These are phyloP conservation scores for Atkinsonella hypoxylon DNA, from an alignment of 2,329 filamentous ascomycete genomes.

Conservation along the genomic window DNA sequence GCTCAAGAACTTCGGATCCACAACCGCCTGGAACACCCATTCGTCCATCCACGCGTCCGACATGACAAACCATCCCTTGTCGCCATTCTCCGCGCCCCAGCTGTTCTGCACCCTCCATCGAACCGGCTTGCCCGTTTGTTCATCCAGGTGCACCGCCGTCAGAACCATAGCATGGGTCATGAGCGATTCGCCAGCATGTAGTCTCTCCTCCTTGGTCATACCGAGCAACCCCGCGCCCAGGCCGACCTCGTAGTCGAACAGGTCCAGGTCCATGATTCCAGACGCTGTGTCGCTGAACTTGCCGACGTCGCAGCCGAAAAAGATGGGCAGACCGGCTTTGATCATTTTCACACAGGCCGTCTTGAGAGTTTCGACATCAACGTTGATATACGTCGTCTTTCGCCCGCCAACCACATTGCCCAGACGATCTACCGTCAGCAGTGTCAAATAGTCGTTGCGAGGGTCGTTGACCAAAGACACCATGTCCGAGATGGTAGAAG, in stretches of 20 bases:
- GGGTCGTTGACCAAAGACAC: conserved; percentile 82
- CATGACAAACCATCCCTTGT: conserved; percentile 85
- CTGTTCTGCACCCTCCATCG: conserved; percentile 83
- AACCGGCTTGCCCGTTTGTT: conserved; percentile 47
- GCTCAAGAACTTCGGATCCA: conserved; percentile 57
- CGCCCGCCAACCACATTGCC: conserved; percentile 73
- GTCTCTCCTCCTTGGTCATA: conserved; percentile 63
- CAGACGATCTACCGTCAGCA: conserved; percentile 65
- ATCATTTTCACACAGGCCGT: conserved; percentile 65
- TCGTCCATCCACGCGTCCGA: conserved; percentile 68
- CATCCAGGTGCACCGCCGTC: conserved; percentile 70
- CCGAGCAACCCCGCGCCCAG: conserved; percentile 65
- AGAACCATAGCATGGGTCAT: conserved; percentile 95
- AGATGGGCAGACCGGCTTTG: conserved; percentile 64
- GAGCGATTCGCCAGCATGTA: conserved; percentile 60
- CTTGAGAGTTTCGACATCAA: conserved; percentile 63
- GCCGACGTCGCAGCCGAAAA: conserved; percentile 82
- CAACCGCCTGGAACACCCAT: conserved; percentile 78
- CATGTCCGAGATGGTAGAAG: conserved; percentile 52
- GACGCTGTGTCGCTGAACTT: conserved; percentile 58
- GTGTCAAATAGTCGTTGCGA: conserved; percentile 58
- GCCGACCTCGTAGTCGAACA: conserved; percentile 73
- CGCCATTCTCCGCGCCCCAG: conserved; percentile 57
- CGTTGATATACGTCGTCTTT: conserved; percentile 71
- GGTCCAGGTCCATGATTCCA: conserved; percentile 69